Conservation (phyloP, 2,329 filamentous ascomycete species). For the Cladosporium halotolerans region DNA sequence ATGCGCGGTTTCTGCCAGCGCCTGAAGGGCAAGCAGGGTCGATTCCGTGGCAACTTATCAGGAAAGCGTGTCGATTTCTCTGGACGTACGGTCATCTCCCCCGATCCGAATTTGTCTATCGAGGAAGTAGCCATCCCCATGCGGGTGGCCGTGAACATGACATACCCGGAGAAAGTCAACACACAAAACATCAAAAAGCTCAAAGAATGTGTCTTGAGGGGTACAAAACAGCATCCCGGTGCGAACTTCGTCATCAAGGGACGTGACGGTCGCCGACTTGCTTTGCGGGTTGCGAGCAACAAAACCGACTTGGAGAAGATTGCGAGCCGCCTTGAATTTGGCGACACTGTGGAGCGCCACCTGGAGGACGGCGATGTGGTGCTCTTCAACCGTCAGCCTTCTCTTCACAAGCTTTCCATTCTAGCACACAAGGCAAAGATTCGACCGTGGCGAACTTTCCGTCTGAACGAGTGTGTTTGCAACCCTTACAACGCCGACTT, state of each 20-base stretch:
- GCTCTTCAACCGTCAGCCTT: constrained; percentile 95
- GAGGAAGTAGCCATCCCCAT: constrained; percentile 89
- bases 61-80: constrained; percentile 99
- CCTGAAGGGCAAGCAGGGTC: constrained; percentile 93
- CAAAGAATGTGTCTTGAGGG: constrained; percentile 65
- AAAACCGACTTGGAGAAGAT: constrained; percentile 55
- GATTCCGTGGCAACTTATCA: constrained; percentile 92
- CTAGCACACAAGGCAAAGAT: constrained; percentile 93
- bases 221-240: constrained; percentile 74
- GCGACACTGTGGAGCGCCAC: constrained; percentile 89
- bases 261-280: constrained; percentile 63
- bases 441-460: constrained; percentile 89
- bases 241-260: constrained; percentile 76
- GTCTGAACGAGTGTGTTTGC: constrained; percentile 96
- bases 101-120: constrained; percentile 88
- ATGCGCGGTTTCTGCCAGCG: constrained; percentile 93
- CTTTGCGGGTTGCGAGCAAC: constrained; percentile 51
- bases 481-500: constrained; percentile 99
- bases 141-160: constrained; percentile 91
- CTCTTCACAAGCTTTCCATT: constrained; percentile 96
- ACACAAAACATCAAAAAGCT: constrained; percentile 81
- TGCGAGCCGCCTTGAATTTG: constrained; percentile 69
- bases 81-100: constrained; percentile 92
- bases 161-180: constrained; percentile 85
- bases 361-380: constrained; percentile 93